These are phyloP conservation scores for Boletus edulis DNA, from an alignment of 768 basidiomycete genomes.

Conservation along the genomic window DNA sequence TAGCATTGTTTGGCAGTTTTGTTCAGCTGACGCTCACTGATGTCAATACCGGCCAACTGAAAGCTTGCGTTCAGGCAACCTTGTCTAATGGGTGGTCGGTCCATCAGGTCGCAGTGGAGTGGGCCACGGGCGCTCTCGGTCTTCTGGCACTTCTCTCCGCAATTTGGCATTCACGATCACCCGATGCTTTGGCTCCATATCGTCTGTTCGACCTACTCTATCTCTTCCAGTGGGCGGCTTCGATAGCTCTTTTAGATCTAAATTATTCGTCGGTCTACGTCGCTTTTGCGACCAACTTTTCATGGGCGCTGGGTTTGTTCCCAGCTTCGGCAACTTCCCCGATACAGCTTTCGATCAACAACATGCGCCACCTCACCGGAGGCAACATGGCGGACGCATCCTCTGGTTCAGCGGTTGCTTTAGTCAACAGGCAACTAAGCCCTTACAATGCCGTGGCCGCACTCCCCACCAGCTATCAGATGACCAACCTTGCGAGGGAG, in stretches of 20 bases:
- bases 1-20: constrained; percentile 34
- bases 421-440: constrained; percentile 79
- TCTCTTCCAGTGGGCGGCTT: constrained; percentile 83
- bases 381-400: constrained; percentile 63
- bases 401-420: constrained; percentile 60
- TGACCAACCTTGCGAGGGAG: constrained; percentile 1
- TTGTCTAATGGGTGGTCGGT: constrained; percentile 89
- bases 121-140: constrained; percentile 68
- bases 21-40: constrained; percentile 76
- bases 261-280: constrained; percentile 87
- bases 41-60: constrained; percentile 64
- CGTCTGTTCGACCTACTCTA: constrained; percentile 80
- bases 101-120: constrained; percentile 71
- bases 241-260: constrained; percentile 74
- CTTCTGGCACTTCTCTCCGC: constrained; percentile 57
- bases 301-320: constrained; percentile 83
- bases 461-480: neutral
- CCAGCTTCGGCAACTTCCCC: constrained; percentile 48
- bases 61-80: constrained; percentile 90
- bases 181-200: constrained; percentile 61
- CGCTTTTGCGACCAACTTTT: constrained; percentile 81
- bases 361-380: constrained; percentile 81
- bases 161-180: constrained; percentile 53
- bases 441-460: constrained; percentile 57
- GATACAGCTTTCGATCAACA: constrained; percentile 76